A percentile compares a stretch with the other conserved stretches of the same genome.
These are phyloP conservation scores for Kodamaea fungicola DNA, from an alignment of 1,139 yeast species.

Conservation along the genomic window DNA sequence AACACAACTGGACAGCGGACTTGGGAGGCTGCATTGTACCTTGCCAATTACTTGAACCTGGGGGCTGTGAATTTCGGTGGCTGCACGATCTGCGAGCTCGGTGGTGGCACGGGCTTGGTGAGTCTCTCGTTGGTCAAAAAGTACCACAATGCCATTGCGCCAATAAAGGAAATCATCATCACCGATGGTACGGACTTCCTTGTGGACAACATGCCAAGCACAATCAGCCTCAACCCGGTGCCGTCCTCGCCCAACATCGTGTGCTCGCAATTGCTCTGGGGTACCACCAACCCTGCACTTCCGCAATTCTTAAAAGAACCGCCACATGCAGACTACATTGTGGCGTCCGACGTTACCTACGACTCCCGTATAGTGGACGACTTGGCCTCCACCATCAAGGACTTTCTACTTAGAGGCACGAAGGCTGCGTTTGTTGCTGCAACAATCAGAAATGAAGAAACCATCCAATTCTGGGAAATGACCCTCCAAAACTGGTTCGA, in stretches of 20 bases:
- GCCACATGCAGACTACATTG: constrained; percentile 40
- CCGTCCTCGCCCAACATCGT: constrained; percentile 7
- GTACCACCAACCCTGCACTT: constrained; percentile 28
- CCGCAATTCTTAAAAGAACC: constrained; percentile 12
- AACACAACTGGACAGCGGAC: constrained; percentile 90
- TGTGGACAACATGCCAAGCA: constrained; percentile 48
- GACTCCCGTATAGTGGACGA: constrained; percentile 59
- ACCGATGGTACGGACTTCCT: constrained; percentile 78
- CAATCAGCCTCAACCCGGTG: constrained; percentile 45
- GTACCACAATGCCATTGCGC: constrained; percentile 4
- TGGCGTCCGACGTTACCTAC: constrained; percentile 88
- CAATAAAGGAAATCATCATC: constrained; percentile 35
- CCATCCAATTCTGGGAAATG: constrained; percentile 53
- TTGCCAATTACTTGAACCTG: constrained; percentile 46
- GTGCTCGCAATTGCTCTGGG: constrained; percentile 51
- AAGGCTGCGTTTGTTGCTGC: constrained; percentile 58
- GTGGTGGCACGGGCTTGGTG: constrained; percentile 90
- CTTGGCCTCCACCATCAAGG: constrained; percentile 49
- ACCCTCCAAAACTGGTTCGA: constrained; percentile 28
- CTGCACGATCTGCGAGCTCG: constrained; percentile 60
- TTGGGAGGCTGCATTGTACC: constrained; percentile 89
- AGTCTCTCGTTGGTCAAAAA: constrained; percentile 50
- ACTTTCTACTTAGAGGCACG: constrained; percentile 31
- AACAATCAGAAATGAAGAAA: constrained; percentile 63
- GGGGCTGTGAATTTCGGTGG: constrained; percentile 9